These are phyloP conservation scores for Epicoccum sorghinum DNA, from an alignment of 2,329 filamentous ascomycete species.

Conservation along the genomic window DNA sequence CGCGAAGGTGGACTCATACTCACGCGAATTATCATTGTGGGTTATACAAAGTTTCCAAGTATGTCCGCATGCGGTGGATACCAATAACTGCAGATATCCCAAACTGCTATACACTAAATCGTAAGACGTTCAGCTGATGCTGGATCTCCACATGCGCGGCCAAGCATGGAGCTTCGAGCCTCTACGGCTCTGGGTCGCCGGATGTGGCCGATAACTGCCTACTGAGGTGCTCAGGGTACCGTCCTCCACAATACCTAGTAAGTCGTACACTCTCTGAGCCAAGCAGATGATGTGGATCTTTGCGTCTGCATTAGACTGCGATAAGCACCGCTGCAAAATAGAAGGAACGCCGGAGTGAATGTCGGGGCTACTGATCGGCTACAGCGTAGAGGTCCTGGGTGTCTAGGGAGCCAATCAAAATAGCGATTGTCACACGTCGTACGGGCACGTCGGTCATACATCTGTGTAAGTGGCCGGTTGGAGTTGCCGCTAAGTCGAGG, in stretches of 20 bases:
- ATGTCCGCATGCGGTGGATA: constrained; percentile 9
- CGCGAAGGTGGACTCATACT: not conserved
- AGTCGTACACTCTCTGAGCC: too few species aligned
- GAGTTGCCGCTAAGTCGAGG: constrained; percentile 9
- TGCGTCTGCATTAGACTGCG: not conserved
- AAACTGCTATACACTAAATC: constrained; percentile 3
- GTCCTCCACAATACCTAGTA: constrained; percentile 17
- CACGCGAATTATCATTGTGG: not conserved
- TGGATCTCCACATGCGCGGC: constrained; percentile 12
- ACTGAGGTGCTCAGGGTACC: constrained; percentile 6
- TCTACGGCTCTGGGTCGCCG: constrained; percentile 9
- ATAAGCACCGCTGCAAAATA: constrained; percentile 1
- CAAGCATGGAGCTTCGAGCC: constrained; percentile 1
- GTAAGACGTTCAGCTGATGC: constrained; percentile 20
- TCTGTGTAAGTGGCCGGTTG: constrained; percentile 22
- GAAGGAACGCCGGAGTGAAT: constrained; percentile 20
- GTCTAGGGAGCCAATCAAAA: constrained; percentile 22
- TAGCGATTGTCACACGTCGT: constrained; percentile 7
- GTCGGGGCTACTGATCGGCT: constrained; percentile 16
- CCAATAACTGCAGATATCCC: constrained; percentile 1
- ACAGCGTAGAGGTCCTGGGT: constrained; percentile 10
- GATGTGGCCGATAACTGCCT: constrained; percentile 8
- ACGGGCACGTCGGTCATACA: constrained; percentile 21
- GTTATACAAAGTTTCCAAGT: not conserved
- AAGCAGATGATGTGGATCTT: not conserved